Conservation (phyloP, 441 rosid species). For the Adansonia madagascariensis region DNA sequence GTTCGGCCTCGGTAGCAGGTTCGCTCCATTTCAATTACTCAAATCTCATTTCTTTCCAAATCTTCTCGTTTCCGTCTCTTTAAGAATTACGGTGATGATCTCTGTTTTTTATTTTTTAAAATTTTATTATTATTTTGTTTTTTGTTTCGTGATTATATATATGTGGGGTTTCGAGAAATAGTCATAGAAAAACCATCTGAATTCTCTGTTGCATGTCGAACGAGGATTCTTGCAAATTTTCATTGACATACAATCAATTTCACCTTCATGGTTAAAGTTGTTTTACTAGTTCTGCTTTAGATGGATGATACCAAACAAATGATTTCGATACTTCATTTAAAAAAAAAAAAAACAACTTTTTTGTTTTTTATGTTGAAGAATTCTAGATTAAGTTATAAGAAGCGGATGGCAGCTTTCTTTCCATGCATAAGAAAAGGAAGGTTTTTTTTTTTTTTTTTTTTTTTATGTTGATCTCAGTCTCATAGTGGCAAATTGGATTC, state of each 20-base stretch:
- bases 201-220: not conserved
- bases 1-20: slow-evolving; percentile 69
- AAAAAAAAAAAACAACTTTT: not conserved
- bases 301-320: not conserved
- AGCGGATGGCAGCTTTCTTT: not conserved
- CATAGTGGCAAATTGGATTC: not conserved
- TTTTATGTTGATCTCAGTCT: no score
- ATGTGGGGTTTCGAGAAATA: not conserved
- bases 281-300: not conserved
- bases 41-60: not conserved
- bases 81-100: slow-evolving; percentile 3
- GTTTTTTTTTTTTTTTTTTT: no score
- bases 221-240: not conserved
- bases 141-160: not conserved
- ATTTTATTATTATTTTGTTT: no score
- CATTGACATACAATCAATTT: not conserved
- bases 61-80: not conserved
- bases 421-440: slow-evolving; percentile 2
- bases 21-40: not conserved
- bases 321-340: not conserved
- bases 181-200: not conserved
- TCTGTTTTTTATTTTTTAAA: not conserved
- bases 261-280: not conserved
- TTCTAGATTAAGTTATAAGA: not conserved
- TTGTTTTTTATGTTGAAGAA: not conserved